Base-by-base conservation (phyloP, 2,329 filamentous ascomycete genomes). In the Monilinia aucupariae region DNA sequence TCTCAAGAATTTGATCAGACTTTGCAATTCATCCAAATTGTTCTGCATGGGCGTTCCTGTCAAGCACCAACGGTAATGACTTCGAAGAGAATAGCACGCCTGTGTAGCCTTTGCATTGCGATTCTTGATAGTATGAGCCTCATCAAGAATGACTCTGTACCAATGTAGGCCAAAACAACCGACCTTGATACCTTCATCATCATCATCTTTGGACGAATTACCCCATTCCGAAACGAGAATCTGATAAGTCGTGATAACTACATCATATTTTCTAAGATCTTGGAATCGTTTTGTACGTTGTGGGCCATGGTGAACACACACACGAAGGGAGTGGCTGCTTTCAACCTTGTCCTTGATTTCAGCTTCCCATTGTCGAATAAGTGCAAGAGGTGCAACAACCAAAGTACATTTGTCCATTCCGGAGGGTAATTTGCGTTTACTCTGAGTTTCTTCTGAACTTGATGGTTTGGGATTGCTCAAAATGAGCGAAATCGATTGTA, bases 91-190 rank as follows among this genome's bases (percentile, higher is more conserved):
- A 73, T 88, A 99, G 68, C 90, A 94, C 1, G 94, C 92, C 74
- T 96, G 92, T 1, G 93, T 96, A 48, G 91, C 88, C 77, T 99
- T 99, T 27, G 94, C 92, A 69, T 96, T 96, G 67, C 93, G 88
- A 73, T 99, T 99, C 78, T 99, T 99, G 82, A 99, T 97, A 1
- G 90, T 96, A 75, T 99, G 94, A 1, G 94, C 94, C 78, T 99
- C 94, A 67, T 99, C 94, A 2, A 99, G 82, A 67, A 99, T 93
- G 65, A 97, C 85, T 59, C 94, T 89, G 78, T 94, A 97, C 94
- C 94, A 99, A 71, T 93, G 86, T 7, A 97, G 80, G 13, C 91
- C 92, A 72, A 97, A 97, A 71, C 92, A 93, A 13, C 92, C 93
- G 59, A 87, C 84, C 71, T 92, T 89, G 47, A 86, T 75, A 12